phyloP scores from a whole-genome alignment of 257 asterid species.

The Nicotiana undulata region DNA sequence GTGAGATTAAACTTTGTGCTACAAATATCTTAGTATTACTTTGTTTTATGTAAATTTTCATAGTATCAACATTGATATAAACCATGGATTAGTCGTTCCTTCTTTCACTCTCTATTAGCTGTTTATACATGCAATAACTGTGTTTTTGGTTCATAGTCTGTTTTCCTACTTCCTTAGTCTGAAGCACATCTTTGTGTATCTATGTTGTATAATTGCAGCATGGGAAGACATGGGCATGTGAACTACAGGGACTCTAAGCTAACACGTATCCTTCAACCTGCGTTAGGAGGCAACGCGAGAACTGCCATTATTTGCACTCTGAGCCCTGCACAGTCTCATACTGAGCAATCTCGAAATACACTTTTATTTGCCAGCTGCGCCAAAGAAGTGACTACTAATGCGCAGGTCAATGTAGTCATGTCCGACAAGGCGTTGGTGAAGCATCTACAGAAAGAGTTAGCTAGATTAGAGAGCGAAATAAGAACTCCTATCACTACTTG shows the following conservation, averaged over 20 bases:
- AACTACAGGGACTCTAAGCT: constrained; percentile 97
- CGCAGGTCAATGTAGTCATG: constrained; percentile 97
- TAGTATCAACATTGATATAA: too few relatives aligned
- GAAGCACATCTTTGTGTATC: not conserved
- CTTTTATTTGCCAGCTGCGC: constrained; percentile 96
- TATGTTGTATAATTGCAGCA: constrained; percentile 47
- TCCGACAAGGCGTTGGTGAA: constrained; percentile 99
- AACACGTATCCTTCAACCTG: constrained; percentile 94
- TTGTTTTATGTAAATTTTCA: too few relatives aligned
- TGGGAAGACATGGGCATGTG: constrained; percentile 89
- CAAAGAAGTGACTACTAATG: constrained; percentile 95
- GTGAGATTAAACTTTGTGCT: too few relatives aligned
- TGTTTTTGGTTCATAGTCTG: not conserved
- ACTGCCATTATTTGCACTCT: constrained; percentile 93
- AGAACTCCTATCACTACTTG: constrained; percentile 64
- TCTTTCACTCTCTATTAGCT: not conserved
- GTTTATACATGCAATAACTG: not conserved
- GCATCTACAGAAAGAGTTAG: constrained; percentile 95
- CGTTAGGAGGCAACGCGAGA: constrained; percentile 99
- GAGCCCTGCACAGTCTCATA: constrained; percentile 94
- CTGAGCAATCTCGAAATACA: constrained; percentile 96
- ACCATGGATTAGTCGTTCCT: not conserved
- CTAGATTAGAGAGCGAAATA: constrained; percentile 87
- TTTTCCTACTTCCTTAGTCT: not conserved
- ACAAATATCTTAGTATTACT: too few relatives aligned